These are phyloP conservation scores for Hylodesmum podocarpum DNA, from an alignment of 306 rosid genomes.

Conservation along the genomic window DNA sequence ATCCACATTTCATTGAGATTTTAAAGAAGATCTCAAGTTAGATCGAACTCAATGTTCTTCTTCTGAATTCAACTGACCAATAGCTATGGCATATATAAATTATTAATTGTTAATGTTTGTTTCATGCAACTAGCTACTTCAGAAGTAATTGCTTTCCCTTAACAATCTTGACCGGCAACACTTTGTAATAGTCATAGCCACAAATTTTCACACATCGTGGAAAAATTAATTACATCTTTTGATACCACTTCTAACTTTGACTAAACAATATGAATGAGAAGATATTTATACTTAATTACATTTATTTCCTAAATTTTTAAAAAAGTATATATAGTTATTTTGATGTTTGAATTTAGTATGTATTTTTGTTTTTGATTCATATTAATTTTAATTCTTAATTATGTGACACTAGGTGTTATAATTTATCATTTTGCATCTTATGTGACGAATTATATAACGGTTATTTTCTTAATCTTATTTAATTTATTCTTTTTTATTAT, in stretches of 20 bases:
- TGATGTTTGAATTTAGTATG: no score
- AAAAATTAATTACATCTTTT: no score
- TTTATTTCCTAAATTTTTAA: no score
- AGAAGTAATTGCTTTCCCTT: neutral
- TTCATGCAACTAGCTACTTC: neutral
- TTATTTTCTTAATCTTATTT: no score
- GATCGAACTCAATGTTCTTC: neutral
- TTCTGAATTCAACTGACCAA: neutral
- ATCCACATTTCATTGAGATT: neutral
- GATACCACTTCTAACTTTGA: neutral
- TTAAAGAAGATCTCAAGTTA: neutral
- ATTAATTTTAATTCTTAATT: no score
- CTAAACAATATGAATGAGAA: neutral
- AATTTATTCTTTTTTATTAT: no score
- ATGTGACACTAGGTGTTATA: no score
- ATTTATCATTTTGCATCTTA: no score
- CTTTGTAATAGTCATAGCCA: neutral
- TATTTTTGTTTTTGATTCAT: no score
- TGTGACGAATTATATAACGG: no score
- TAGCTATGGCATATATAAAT: neutral
- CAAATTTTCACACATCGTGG: neutral
- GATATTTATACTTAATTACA: no score
- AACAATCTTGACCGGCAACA: constrained; percentile 1
- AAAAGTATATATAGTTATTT: no score
- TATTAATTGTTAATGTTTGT: neutral